Conservation (phyloP, 371 early-diverging fungal genomes). For the Blakeslea trispora region DNA sequence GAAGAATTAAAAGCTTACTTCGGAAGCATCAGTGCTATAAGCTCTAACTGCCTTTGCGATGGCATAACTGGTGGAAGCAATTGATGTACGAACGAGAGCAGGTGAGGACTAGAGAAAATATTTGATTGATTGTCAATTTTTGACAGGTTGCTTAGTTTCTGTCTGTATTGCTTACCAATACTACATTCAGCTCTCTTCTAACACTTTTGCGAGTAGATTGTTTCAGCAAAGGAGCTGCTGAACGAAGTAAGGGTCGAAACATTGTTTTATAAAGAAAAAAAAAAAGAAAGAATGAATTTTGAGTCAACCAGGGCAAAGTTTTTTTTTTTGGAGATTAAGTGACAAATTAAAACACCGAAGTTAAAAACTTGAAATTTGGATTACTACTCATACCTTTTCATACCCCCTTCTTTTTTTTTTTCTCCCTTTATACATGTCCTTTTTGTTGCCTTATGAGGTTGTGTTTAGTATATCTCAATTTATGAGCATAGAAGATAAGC, state of each 20-base stretch:
- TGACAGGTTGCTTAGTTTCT: constrained; percentile 7
- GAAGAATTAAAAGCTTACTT: constrained; percentile 2
- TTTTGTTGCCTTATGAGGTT: constrained; percentile 17
- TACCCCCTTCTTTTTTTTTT: neutral
- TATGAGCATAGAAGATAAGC: constrained; percentile 4
- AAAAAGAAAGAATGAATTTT: neutral
- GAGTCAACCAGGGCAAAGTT: too few relatives aligned
- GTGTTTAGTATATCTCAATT: constrained; percentile 11
- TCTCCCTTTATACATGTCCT: neutral
- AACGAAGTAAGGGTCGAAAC: constrained; percentile 27
- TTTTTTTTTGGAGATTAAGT: too few relatives aligned
- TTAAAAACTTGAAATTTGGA: too few relatives aligned
- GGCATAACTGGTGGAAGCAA: constrained; percentile 10
- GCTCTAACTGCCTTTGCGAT: constrained; percentile 3
- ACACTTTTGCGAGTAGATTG: constrained; percentile 14
- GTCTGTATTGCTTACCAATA: constrained; percentile 11
- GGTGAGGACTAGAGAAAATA: constrained; percentile 13
- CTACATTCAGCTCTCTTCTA: neutral
- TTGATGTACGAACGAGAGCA: constrained; percentile 3
- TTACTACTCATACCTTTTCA: too few relatives aligned
- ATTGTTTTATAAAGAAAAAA: constrained; percentile 11
- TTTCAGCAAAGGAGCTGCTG: constrained; percentile 25
- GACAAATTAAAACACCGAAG: too few relatives aligned
- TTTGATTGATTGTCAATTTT: neutral
- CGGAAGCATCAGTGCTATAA: constrained; percentile 14